Evolutionary conservation across 2,329 filamentous ascomycete genomes (phyloP), one percentile per base, ranked within the genome.

Genomic region (Coniochaeta hoffmannii): DNA sequence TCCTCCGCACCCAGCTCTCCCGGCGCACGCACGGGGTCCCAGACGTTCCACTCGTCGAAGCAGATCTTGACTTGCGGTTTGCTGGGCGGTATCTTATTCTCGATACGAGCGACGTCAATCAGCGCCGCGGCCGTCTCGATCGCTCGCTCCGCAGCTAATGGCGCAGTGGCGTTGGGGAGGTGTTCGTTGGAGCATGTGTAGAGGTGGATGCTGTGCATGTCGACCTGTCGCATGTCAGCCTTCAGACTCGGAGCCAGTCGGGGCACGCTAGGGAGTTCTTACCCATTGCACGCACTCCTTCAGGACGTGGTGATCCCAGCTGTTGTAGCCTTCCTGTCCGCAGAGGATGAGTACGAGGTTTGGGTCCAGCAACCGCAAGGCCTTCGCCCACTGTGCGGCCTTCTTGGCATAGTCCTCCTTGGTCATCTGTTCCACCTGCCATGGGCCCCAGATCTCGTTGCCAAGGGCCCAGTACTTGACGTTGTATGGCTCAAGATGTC

Each of bases 41-140:
- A 92, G 9, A 91, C 87, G 67, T 91, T 92, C 88, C 88, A 91
- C 69, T 91, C 88, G 66, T 92, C 88, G 66, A 91, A 91, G 75
- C 88, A 91, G 66, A 92, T 89, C 53, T 79, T 86, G 50, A 83
- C 86, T 3, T 79, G 74, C 4, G 81, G 79, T n/a, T 85, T 80
- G 0, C 75, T 73, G 0, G 77, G 71, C 0, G 85, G 78, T 0
- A 87, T 78, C 38, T 74, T 71, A 68, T 87, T 86, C 67, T 89
- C 85, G 64, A 89, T 85, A 32, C 85, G 77, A 0, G 88, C 88
- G 1, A 91, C 79, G 66, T 91, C 87, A 61, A 90, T 89, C 2
- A 90, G 73, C 1, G 78, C 74, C 2, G 81, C 81, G 2, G 86
- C 78, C 60, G 89, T 85, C 66, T 89, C 78, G 61, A 91, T 90